These are phyloP conservation scores for Globisporangium barbulae DNA, from an alignment of 352 stramenopile species.

Conservation along the genomic window DNA sequence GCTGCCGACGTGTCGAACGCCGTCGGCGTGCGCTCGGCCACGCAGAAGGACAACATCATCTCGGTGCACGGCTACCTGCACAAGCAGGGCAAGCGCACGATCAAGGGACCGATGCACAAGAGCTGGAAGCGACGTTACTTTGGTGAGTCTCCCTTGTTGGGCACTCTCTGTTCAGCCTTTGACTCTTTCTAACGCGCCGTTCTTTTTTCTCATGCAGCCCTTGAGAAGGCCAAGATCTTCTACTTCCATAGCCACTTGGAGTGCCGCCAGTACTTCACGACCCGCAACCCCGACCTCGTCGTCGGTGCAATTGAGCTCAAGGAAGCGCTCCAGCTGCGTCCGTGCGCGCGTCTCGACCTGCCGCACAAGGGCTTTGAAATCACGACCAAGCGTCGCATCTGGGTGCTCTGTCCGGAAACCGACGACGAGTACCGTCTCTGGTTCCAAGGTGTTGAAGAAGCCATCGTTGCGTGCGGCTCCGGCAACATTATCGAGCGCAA, in stretches of 20 bases:
- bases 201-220: constrained; percentile 21
- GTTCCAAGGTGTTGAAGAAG: constrained; percentile 78
- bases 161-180: background rate
- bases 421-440: constrained; percentile 84
- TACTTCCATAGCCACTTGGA: constrained; percentile 87
- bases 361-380: constrained; percentile 80
- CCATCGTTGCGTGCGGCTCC: constrained; percentile 67
- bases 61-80: constrained; percentile 88
- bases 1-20: too few relatives aligned
- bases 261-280: constrained; percentile 86
- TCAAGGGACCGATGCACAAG: constrained; percentile 88
- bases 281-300: constrained; percentile 75
- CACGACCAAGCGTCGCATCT: constrained; percentile 74
- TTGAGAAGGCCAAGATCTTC: constrained; percentile 88
- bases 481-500: constrained; percentile 86
- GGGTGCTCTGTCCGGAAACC: constrained; percentile 81
- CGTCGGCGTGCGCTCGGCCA: background rate
- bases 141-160: constrained; percentile 11
- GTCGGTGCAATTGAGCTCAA: constrained; percentile 82
- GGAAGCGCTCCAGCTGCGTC: constrained; percentile 82
- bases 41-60: constrained; percentile 77
- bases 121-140: constrained; percentile 87
- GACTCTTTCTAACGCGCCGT: background rate
- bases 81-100: constrained; percentile 86
- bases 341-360: constrained; percentile 74